Evolutionary conservation across 208 protist species (phyloP).

Genomic region (Acanthamoeba royreba): DNA sequence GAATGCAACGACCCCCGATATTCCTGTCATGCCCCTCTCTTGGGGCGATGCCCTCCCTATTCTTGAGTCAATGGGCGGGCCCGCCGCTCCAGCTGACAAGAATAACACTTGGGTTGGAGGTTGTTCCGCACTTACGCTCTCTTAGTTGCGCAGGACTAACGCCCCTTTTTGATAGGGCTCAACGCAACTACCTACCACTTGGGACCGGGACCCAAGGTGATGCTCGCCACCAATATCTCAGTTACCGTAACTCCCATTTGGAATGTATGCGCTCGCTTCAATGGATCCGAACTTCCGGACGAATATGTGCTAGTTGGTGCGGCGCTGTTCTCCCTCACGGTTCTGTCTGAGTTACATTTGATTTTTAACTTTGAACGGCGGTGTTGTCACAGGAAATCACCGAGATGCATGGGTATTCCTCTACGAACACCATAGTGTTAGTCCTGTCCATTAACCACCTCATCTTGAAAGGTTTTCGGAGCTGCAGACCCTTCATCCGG

Average conservation of each 20-base stretch:
- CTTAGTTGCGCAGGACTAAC: background rate
- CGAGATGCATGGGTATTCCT: background rate
- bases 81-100: background rate
- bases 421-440: background rate
- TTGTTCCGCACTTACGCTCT: background rate
- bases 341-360: background rate
- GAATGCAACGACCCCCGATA: background rate
- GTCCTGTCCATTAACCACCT: background rate
- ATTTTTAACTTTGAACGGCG: background rate
- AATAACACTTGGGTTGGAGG: background rate
- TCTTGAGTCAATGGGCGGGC: background rate
- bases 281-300: background rate
- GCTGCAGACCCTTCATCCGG: constrained; percentile 45
- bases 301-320: background rate
- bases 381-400: background rate
- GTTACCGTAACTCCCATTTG: background rate
- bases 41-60: background rate
- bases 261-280: background rate
- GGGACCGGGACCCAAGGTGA: background rate
- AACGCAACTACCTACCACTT: too few relatives aligned
- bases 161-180: background rate
- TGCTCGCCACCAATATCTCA: background rate
- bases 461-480: constrained; percentile 31
- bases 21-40: constrained; percentile 2
- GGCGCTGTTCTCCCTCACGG: background rate